Evolutionary conservation across 768 basidiomycete species (phyloP).

Genomic region (Pleurotus salmoneostramineus): DNA sequence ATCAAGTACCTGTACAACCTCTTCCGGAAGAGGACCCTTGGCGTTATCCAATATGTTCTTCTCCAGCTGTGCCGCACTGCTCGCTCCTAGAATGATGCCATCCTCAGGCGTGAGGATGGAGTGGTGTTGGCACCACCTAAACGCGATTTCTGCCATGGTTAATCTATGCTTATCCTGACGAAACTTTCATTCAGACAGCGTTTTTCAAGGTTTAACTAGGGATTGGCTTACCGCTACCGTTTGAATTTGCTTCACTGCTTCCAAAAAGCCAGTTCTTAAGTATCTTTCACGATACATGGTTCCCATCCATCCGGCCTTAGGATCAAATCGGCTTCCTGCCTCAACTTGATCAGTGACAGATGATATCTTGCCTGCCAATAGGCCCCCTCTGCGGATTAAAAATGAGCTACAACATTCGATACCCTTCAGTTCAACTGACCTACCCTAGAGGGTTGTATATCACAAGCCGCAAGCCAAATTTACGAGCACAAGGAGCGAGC

Average conservation of each 20-base stretch:
- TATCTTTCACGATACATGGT: conserved; percentile 43
- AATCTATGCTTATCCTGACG: conserved; percentile 34
- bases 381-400: conserved; percentile 29
- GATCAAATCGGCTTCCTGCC: conserved; percentile 37
- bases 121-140: conserved; percentile 51
- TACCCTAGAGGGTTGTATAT: conserved; percentile 39
- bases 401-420: neutral
- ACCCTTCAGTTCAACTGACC: neutral
- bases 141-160: conserved; percentile 37
- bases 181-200: conserved; percentile 8
- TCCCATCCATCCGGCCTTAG: conserved; percentile 27
- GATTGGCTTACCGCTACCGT: conserved; percentile 31
- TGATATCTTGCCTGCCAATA: conserved; percentile 42
- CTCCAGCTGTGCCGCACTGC: conserved; percentile 38
- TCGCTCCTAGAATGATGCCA: conserved; percentile 47
- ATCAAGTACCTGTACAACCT: conserved; percentile 46
- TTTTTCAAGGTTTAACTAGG: too few species aligned
- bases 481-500: conserved; percentile 45
- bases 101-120: conserved; percentile 33
- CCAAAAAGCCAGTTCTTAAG: conserved; percentile 36
- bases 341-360: conserved; percentile 26
- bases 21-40: conserved; percentile 52
- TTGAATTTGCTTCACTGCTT: conserved; percentile 37
- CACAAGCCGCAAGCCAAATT: conserved; percentile 36
- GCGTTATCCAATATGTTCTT: conserved; percentile 41